Percentiles rank a stretch among this genome's conserved stretches.
These are phyloP conservation scores for Cairneyella variabilis DNA, from an alignment of 495 filamentous ascomycete genomes.

Conservation along the genomic window DNA sequence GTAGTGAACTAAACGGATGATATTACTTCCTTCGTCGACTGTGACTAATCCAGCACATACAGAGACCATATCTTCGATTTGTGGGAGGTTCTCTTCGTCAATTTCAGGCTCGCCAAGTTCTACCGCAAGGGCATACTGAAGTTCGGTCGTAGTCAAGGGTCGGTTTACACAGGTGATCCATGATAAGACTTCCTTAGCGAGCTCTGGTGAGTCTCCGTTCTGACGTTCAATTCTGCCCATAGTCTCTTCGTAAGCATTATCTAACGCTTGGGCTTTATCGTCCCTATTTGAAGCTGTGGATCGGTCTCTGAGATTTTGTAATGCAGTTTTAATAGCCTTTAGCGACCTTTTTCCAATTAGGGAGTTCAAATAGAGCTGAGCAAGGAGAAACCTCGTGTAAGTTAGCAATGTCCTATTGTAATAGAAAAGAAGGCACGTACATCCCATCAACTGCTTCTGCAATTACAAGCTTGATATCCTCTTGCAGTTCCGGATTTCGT, in stretches of 20 bases:
- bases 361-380: neutral
- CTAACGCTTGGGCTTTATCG: conserved; percentile 12
- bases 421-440: neutral
- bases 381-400: neutral
- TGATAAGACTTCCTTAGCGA: conserved; percentile 15
- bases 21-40: conserved; percentile 31
- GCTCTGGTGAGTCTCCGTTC: conserved; percentile 19
- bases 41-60: conserved; percentile 53
- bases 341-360: conserved; percentile 8
- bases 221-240: conserved; percentile 27
- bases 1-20: neutral
- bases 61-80: conserved; percentile 28
- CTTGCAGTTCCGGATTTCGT: neutral
- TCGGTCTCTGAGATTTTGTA: conserved; percentile 1
- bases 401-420: neutral
- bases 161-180: conserved; percentile 21
- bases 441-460: neutral
- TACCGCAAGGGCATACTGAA: conserved; percentile 17
- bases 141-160: conserved; percentile 16
- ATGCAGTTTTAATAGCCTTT: conserved; percentile 12
- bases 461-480: neutral
- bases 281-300: conserved; percentile 9
- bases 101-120: conserved; percentile 24
- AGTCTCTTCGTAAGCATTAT: conserved; percentile 5
- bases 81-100: conserved; percentile 30